Percentiles rank a stretch among this genome's conserved stretches.
Evolutionary conservation across 805 yeast genomes (phyloP).

Genomic region (Ogataea trehalophila): DNA sequence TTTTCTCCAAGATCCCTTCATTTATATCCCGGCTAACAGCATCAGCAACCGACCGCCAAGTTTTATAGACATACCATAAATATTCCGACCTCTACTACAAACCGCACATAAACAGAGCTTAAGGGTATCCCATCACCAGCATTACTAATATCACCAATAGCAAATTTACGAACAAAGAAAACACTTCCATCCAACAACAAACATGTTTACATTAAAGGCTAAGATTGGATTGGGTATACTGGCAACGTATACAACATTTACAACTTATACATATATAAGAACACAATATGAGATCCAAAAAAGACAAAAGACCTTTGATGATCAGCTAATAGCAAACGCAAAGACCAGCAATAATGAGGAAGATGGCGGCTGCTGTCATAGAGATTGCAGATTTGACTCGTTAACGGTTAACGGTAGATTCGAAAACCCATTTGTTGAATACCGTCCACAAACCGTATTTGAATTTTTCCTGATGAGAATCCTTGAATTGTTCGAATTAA

Average conservation of each 20-base stretch:
- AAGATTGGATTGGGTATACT: slow-evolving; percentile 41
- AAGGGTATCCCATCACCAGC: no score
- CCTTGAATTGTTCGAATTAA: slow-evolving; percentile 60
- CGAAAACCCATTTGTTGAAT: slow-evolving; percentile 88
- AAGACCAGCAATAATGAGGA: slow-evolving; percentile 5
- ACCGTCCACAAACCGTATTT: slow-evolving; percentile 82
- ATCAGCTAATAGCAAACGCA: slow-evolving; percentile 3
- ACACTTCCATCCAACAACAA: neutral
- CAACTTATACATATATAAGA: slow-evolving; percentile 52
- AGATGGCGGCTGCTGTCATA: slow-evolving; percentile 1
- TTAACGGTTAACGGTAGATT: slow-evolving; percentile 67
- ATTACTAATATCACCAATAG: no score
- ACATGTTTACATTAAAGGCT: slow-evolving; percentile 24
- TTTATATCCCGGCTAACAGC: no score
- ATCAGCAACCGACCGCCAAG: no score
- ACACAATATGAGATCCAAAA: slow-evolving; percentile 50
- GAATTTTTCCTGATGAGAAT: slow-evolving; percentile 77
- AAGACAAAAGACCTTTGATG: slow-evolving; percentile 28
- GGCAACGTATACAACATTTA: slow-evolving; percentile 58
- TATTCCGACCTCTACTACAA: no score
- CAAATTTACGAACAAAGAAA: no score
- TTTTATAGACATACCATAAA: no score
- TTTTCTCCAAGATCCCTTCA: no score
- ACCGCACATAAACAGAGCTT: no score
- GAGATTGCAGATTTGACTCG: slow-evolving; percentile 35